Percentiles rank a stretch among this genome's conserved stretches.
phyloP scores from a whole-genome alignment of 352 stramenopile genomes.

The Stephanocyclus meneghinianus region DNA sequence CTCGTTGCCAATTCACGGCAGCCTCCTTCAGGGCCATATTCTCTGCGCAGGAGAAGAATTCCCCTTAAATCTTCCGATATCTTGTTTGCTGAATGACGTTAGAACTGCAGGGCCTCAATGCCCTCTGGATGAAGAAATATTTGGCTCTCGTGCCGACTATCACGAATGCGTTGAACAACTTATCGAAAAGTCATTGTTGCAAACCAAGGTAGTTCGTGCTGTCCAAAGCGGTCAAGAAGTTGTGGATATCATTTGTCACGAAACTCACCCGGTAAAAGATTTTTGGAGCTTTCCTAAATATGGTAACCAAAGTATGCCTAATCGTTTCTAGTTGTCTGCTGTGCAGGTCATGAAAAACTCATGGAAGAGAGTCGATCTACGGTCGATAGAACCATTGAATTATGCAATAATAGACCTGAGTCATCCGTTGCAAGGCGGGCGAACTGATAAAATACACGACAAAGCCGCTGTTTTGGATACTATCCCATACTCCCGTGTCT shows the following conservation, averaged over 20 bases:
- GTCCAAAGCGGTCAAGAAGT: constrained; percentile 14
- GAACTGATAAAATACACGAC: constrained; percentile 68
- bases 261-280: constrained; percentile 66
- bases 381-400: constrained; percentile 74
- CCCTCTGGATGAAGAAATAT: constrained; percentile 56
- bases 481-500: constrained; percentile 77
- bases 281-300: not conserved
- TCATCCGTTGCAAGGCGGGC: constrained; percentile 68
- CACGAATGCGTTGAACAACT: constrained; percentile 56
- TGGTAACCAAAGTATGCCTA: not conserved
- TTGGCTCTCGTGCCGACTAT: constrained; percentile 63
- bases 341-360: constrained; percentile 64
- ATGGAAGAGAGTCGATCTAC: constrained; percentile 66
- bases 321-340: not conserved
- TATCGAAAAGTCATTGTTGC: constrained; percentile 50
- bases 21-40: constrained; percentile 90
- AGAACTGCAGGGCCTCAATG: not conserved
- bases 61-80: constrained; percentile 83
- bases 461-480: constrained; percentile 68
- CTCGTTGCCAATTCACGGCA: constrained; percentile 82
- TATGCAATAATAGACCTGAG: constrained; percentile 77
- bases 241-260: constrained; percentile 40
- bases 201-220: constrained; percentile 35
- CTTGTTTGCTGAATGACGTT: constrained; percentile 51
- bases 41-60: constrained; percentile 91